Evolutionary conservation across 805 yeast species (phyloP), one percentile per base, ranked within the genome.

Genomic region (Myxozyma monticola): DNA sequence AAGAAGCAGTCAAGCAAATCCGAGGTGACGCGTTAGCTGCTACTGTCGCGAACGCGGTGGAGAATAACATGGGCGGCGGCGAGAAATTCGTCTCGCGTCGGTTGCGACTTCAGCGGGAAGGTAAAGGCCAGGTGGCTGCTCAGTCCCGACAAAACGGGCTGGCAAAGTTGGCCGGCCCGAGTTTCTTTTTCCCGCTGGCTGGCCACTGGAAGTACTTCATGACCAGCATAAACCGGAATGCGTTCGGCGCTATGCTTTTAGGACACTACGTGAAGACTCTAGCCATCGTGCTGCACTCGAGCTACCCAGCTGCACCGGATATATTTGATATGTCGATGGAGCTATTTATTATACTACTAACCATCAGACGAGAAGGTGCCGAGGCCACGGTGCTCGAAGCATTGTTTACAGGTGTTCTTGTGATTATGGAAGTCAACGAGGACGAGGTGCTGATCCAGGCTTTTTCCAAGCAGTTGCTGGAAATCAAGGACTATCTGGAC

Each of bases 201-300:
- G 71, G 74, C 5, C 68, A 76, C 1, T 82, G 54, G 54, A 38
- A 84, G 74, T 64, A 67, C 45, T 57, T 66, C 8, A 61, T 71
- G 71, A 20, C 74, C 70, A 31, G 78, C 74, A 39, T 45, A 36
- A 66, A 78, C 31, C 85, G 86, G 0, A 74, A 70, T 35, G 79
- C 79, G 59, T 76, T 85, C 0, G 73, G 48, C 8, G 39, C 77
- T 0, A 59, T 83, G 1, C 65, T 84, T 18, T 70, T 72, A 30
- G 73, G 79, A 0, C 90, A 85, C 62, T 84, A 74, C 63, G 58
- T 85, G 39, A 75, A 78, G 46, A 81, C 87, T 0, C 61, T 85
- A 46, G 73, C 80, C 0, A 60, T 84, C n/a, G 59, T 85, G 2
- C 63, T 83, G 18, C 79, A 78, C 45, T 69, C 80, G 42, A 80